These are phyloP conservation scores for Aspergillus ibericus DNA, from an alignment of 2,329 filamentous ascomycete species.

Conservation along the genomic window DNA sequence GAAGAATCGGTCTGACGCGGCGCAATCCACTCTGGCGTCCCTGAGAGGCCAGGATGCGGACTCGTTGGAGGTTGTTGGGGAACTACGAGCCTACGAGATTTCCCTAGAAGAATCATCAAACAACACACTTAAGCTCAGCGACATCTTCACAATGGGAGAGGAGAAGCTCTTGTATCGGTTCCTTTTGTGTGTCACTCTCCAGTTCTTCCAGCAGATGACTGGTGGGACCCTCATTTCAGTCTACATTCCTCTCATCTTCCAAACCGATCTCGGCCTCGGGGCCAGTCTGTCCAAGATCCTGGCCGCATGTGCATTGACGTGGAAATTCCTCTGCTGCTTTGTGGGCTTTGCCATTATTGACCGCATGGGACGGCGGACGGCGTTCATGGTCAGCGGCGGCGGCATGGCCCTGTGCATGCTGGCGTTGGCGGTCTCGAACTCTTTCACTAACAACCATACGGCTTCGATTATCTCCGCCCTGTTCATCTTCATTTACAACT, in stretches of 20 bases:
- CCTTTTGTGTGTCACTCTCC: conserved; percentile 49
- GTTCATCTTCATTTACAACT: conserved; percentile 23
- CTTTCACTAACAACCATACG: conserved; percentile 7
- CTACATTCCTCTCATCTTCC: conserved; percentile 32
- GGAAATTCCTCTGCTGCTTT: conserved; percentile 19
- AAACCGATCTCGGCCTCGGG: conserved; percentile 14
- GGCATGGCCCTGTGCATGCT: conserved; percentile 21
- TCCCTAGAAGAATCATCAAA: conserved; percentile 44
- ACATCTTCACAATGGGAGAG: conserved; percentile 55
- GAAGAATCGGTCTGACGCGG: conserved; percentile 23
- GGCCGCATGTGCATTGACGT: conserved; percentile 16
- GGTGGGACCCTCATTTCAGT: conserved; percentile 42
- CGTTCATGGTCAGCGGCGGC: conserved; percentile 20
- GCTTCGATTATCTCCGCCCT: conserved; percentile 12
- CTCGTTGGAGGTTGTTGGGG: conserved; percentile 40
- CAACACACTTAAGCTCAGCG: conserved; percentile 45
- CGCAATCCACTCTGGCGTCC: conserved; percentile 19
- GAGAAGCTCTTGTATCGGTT: conserved; percentile 52
- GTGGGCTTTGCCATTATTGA: conserved; percentile 19
- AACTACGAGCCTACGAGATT: conserved; percentile 50
- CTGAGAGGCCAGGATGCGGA: conserved; percentile 25
- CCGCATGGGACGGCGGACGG: conserved; percentile 18
- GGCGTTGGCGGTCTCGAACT: conserved; percentile 16
- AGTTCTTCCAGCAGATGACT: conserved; percentile 47
- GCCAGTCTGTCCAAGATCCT: conserved; percentile 14